phyloP scores from a whole-genome alignment of 73 alveolate species.

The Stentor coeruleus region DNA sequence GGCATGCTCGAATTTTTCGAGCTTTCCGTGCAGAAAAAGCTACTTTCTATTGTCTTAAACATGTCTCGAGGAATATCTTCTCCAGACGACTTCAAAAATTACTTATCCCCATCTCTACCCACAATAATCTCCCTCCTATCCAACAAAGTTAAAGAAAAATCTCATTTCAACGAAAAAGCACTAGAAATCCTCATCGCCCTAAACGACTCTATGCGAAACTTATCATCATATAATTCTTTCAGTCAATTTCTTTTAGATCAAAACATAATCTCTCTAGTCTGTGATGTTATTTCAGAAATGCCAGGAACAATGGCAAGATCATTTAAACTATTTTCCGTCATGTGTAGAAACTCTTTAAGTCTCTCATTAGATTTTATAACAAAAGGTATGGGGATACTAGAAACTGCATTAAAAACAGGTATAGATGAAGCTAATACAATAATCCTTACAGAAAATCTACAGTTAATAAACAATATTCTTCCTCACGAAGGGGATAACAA shows the following conservation, averaged over 20 bases:
- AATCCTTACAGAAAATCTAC: not conserved
- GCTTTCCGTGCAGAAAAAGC: slow-evolving; percentile 31
- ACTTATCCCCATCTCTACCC: not conserved
- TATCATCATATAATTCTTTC: not conserved
- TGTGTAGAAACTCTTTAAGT: not conserved
- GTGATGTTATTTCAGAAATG: not conserved
- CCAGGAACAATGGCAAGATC: not conserved
- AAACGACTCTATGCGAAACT: not conserved
- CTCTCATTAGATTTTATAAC: not conserved
- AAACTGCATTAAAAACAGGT: not conserved
- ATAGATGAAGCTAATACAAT: not conserved
- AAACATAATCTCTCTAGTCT: no score
- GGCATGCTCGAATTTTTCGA: slow-evolving; percentile 61
- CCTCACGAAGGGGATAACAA: not conserved
- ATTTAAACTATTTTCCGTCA: not conserved
- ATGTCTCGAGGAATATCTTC: slow-evolving; percentile 20
- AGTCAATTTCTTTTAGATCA: not conserved
- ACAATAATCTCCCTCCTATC: no score
- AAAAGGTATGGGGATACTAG: not conserved
- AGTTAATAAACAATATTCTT: not conserved
- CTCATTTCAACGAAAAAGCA: not conserved
- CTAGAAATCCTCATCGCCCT: not conserved
- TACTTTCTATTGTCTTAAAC: slow-evolving; percentile 32
- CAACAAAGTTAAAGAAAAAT: not conserved
- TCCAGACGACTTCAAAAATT: not conserved